These are phyloP conservation scores for Triadica sebifera DNA, from an alignment of 345 rosid genomes.

Conservation along the genomic window DNA sequence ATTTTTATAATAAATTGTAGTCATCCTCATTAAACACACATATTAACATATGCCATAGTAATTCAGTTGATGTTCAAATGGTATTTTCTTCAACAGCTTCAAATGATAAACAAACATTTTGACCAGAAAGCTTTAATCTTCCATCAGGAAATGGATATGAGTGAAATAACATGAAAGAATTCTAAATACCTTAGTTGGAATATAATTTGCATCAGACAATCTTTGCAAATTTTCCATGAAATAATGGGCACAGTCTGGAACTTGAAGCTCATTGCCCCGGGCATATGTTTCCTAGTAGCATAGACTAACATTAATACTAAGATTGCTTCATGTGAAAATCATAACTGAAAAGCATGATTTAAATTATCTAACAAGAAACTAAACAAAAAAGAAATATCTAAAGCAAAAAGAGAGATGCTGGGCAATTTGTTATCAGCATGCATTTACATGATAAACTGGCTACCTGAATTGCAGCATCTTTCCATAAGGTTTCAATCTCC, in stretches of 20 bases:
- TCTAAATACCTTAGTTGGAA: slow-evolving; percentile 82
- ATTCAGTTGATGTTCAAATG: not conserved
- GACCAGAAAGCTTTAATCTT: not conserved
- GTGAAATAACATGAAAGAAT: not conserved
- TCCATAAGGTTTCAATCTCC: slow-evolving; percentile 84
- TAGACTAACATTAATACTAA: slow-evolving; percentile 8
- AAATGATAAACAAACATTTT: not conserved
- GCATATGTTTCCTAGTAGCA: slow-evolving; percentile 72
- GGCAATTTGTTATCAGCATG: slow-evolving; percentile 2
- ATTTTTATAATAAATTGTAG: not conserved
- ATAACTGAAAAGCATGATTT: not conserved
- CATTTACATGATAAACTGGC: slow-evolving; percentile 11
- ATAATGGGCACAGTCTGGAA: slow-evolving; percentile 88
- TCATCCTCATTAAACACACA: not conserved
- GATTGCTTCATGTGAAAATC: not conserved
- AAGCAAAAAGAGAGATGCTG: not conserved
- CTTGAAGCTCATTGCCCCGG: slow-evolving; percentile 84
- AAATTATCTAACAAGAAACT: not conserved
- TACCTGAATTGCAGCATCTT: slow-evolving; percentile 93
- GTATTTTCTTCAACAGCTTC: not conserved
- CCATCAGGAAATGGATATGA: not conserved
- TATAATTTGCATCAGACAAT: slow-evolving; percentile 67
- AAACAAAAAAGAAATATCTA: not conserved
- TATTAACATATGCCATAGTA: not conserved
- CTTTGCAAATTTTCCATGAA: slow-evolving; percentile 93